Evolutionary conservation across 305 asterid genomes (phyloP).

Genomic region (Caryopteris hybrid): DNA sequence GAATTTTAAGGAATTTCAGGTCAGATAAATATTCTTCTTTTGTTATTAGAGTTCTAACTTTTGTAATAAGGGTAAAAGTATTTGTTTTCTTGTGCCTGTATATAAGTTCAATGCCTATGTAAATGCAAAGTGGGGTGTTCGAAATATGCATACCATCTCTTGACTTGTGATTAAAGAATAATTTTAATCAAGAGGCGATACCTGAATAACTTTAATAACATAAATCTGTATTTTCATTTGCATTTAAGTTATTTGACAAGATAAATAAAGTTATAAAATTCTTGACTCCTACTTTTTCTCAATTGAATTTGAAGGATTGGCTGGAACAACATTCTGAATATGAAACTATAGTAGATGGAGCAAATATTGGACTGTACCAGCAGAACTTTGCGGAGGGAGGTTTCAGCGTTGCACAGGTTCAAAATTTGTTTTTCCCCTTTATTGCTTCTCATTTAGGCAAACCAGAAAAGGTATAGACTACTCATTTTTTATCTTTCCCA

Average conservation of each 20-base stretch:
- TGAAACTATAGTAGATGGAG: conserved; percentile 87
- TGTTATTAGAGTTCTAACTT: neutral
- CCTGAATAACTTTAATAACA: neutral
- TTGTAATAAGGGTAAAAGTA: neutral
- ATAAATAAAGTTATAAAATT: neutral
- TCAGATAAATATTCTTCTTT: conserved; percentile 17
- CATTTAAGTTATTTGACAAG: neutral
- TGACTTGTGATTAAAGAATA: neutral
- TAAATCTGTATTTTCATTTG: neutral
- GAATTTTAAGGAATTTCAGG: conserved; percentile 84
- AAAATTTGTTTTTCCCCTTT: conserved; percentile 12
- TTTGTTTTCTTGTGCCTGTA: neutral
- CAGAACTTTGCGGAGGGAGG: conserved; percentile 92
- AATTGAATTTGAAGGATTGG: conserved; percentile 60
- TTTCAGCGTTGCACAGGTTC: conserved; percentile 82
- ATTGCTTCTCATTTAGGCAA: neutral
- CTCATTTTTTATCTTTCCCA: conserved; percentile 18
- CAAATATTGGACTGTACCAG: conserved; percentile 83
- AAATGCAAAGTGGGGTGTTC: neutral
- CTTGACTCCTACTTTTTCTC: neutral
- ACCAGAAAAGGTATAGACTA: neutral
- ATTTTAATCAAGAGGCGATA: neutral
- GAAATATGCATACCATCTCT: neutral
- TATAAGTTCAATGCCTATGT: neutral
- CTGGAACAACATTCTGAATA: conserved; percentile 60